Evolutionary conservation across 345 rosid species (phyloP).

Genomic region (Nasturtium officinale): DNA sequence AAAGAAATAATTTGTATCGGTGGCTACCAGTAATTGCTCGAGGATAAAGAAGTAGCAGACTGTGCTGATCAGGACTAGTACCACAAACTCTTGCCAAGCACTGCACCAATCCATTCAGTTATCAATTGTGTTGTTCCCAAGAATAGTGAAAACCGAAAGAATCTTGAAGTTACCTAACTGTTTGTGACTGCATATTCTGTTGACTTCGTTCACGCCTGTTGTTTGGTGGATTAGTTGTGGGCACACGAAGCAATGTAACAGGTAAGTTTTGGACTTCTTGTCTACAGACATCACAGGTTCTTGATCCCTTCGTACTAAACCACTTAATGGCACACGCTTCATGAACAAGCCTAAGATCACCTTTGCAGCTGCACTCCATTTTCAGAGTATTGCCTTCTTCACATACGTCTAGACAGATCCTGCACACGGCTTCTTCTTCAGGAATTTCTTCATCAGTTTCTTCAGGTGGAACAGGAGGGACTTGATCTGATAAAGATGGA

Average conservation of each 20-base stretch:
- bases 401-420: constrained; percentile 84
- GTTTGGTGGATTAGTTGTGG: constrained; percentile 44
- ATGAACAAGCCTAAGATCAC: constrained; percentile 85
- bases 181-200: constrained; percentile 53
- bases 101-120: constrained; percentile 51
- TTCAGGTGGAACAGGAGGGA: constrained; percentile 53
- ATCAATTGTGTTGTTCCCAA: constrained; percentile 16
- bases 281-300: constrained; percentile 85
- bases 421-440: constrained; percentile 93
- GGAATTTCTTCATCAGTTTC: constrained; percentile 86
- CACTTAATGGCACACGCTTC: constrained; percentile 88
- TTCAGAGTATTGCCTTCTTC: constrained; percentile 88
- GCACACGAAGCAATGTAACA: constrained; percentile 74
- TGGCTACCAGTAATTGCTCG: constrained; percentile 83
- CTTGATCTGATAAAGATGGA: constrained; percentile 57
- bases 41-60: constrained; percentile 97
- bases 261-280: constrained; percentile 89
- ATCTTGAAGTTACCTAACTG: constrained; percentile 54
- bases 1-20: not conserved
- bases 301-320: constrained; percentile 88
- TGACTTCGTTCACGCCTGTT: constrained; percentile 56
- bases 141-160: constrained; percentile 23
- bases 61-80: constrained; percentile 88
- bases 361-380: constrained; percentile 98
- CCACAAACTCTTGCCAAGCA: constrained; percentile 98